Conservation (phyloP, 768 basidiomycete genomes). For the Asterophora lycoperdoides region DNA sequence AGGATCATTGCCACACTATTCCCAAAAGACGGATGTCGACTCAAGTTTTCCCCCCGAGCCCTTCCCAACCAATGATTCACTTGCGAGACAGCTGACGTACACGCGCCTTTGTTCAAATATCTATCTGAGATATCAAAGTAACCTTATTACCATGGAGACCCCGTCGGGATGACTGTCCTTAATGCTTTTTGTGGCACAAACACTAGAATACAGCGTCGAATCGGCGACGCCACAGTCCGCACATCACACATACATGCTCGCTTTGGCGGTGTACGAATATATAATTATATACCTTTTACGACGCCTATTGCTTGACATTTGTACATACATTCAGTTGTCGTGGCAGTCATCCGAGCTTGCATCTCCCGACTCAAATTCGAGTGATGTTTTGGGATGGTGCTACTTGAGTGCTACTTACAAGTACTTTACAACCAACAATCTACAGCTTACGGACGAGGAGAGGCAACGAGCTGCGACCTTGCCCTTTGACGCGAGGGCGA, state of each 20-base stretch:
- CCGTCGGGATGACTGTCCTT: not conserved
- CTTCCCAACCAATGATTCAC: conserved; percentile 8
- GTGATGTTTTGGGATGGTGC: no score
- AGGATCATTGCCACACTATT: conserved; percentile 96
- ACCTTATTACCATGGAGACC: not conserved
- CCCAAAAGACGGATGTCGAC: conserved; percentile 86
- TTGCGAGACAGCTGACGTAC: not conserved
- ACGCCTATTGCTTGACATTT: not conserved
- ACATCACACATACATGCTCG: not conserved
- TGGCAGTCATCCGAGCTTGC: no score
- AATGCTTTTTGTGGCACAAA: not conserved
- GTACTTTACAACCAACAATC: conserved; percentile 7
- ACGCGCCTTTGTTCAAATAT: not conserved
- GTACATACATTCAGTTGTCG: no score
- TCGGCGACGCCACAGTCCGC: not conserved
- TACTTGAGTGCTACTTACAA: not conserved
- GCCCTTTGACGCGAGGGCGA: conserved; percentile 51
- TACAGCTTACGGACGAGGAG: conserved; percentile 41
- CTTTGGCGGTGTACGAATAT: conserved; percentile 1
- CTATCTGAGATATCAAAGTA: not conserved
- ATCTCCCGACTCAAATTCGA: no score
- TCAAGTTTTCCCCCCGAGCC: conserved; percentile 68
- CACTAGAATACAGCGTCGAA: not conserved
- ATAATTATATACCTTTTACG: conserved; percentile 5
- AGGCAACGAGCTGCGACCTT: conserved; percentile 53